Percentiles rank a stretch among this genome's conserved stretches.
Conservation (phyloP, 108 stramenopile genomes). For the Cyclotella atomus region DNA sequence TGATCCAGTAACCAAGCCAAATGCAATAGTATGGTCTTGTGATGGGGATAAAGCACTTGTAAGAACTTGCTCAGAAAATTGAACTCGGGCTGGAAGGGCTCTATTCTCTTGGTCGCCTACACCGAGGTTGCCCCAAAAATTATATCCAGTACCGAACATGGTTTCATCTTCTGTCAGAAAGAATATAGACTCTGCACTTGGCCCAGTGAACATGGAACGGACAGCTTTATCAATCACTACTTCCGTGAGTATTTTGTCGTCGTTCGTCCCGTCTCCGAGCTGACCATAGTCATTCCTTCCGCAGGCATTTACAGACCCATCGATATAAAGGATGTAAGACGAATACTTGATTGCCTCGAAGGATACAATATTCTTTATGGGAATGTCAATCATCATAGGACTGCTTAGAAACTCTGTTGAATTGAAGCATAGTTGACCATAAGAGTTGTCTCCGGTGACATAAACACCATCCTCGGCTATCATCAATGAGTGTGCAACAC, state of each 20-base stretch:
- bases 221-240: slow-evolving; percentile 22
- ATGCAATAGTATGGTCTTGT: slow-evolving; percentile 37
- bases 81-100: slow-evolving; percentile 30
- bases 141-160: slow-evolving; percentile 34
- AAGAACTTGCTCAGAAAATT: slow-evolving; percentile 22
- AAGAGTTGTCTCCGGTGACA: slow-evolving; percentile 33
- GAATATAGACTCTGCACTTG: slow-evolving; percentile 34
- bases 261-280: slow-evolving; percentile 42
- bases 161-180: slow-evolving; percentile 31
- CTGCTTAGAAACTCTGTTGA: neutral
- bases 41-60: slow-evolving; percentile 24
- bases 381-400: slow-evolving; percentile 19
- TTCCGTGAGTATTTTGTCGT: slow-evolving; percentile 22
- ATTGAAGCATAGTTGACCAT: slow-evolving; percentile 24
- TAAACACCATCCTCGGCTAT: slow-evolving; percentile 24
- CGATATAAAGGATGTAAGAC: slow-evolving; percentile 38
- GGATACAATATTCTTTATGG: slow-evolving; percentile 5
- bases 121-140: slow-evolving; percentile 44
- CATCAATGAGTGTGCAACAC: slow-evolving; percentile 26
- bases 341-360: slow-evolving; percentile 31
- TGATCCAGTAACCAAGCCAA: slow-evolving; percentile 11
- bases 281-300: slow-evolving; percentile 48
- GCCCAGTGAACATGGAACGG: slow-evolving; percentile 19
- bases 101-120: slow-evolving; percentile 30
- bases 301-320: slow-evolving; percentile 49